Conservation (phyloP, 2,329 filamentous ascomycete genomes). For the Neonectria magnoliae region DNA sequence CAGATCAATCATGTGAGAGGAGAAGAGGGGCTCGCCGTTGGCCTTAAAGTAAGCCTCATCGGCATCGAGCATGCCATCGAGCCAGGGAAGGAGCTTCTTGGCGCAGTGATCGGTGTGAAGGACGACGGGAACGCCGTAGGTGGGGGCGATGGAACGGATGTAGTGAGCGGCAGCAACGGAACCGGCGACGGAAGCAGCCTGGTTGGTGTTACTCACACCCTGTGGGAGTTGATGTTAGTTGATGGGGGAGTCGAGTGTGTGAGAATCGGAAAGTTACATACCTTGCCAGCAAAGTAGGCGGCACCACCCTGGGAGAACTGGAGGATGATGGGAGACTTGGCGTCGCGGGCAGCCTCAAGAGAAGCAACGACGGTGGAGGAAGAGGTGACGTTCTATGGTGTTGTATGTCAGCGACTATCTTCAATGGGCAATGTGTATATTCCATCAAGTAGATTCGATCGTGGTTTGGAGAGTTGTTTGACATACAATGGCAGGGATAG, state of each 20-base stretch:
- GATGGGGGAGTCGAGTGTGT: neutral
- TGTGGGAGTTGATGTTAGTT: slow-evolving; percentile 42
- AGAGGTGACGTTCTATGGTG: slow-evolving; percentile 82
- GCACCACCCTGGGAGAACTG: slow-evolving; percentile 94
- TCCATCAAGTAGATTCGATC: neutral
- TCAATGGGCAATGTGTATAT: neutral
- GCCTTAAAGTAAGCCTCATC: slow-evolving; percentile 96
- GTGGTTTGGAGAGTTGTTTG: neutral
- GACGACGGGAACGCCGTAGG: slow-evolving; percentile 90
- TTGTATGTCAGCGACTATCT: slow-evolving; percentile 7
- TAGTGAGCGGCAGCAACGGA: slow-evolving; percentile 91
- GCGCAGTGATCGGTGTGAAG: slow-evolving; percentile 99
- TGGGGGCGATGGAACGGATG: slow-evolving; percentile 86
- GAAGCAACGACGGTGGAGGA: slow-evolving; percentile 81
- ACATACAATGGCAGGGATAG: slow-evolving; percentile 79
- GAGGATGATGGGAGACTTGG: slow-evolving; percentile 90
- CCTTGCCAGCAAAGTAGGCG: slow-evolving; percentile 91
- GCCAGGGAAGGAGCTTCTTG: slow-evolving; percentile 98
- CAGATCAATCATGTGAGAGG: slow-evolving; percentile 98
- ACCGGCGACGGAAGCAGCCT: slow-evolving; percentile 89
- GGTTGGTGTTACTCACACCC: slow-evolving; percentile 83
- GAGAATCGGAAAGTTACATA: slow-evolving; percentile 44
- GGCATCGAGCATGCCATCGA: slow-evolving; percentile 93
- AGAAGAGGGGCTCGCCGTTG: slow-evolving; percentile 92
- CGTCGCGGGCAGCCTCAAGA: slow-evolving; percentile 94